These are phyloP conservation scores for Fusarium odoratissimum DNA, from an alignment of 2,329 filamentous ascomycete genomes.

Conservation along the genomic window DNA sequence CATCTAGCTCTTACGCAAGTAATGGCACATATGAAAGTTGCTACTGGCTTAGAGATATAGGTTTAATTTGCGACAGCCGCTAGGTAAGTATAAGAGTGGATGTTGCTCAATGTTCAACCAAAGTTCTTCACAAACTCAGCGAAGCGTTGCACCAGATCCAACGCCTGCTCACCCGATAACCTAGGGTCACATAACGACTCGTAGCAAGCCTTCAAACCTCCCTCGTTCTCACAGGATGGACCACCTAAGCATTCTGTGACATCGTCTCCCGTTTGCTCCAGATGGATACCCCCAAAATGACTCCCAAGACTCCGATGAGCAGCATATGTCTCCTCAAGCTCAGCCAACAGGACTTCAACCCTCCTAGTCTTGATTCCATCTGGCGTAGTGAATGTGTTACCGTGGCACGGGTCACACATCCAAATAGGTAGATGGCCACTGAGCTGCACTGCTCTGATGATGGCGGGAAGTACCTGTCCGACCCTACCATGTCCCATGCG, in stretches of 20 bases:
- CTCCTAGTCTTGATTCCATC: not conserved
- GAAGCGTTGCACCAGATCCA: not conserved
- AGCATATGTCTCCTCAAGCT: not conserved
- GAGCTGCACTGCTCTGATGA: not conserved
- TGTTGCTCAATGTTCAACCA: rapidly evolving
- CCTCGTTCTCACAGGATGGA: not conserved
- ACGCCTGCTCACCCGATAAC: not conserved
- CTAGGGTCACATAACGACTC: not conserved
- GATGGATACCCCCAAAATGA: not conserved
- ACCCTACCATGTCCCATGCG: not conserved
- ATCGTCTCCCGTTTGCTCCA: not conserved
- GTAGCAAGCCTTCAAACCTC: not conserved
- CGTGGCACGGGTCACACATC: not conserved
- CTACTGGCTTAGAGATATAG: rapidly evolving
- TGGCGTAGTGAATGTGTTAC: not conserved
- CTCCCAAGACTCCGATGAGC: not conserved
- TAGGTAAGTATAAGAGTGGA: rapidly evolving
- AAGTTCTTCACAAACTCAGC: not conserved
- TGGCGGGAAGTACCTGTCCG: not conserved
- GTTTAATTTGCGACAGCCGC: rapidly evolving
- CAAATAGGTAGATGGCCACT: not conserved
- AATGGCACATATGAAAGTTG: rapidly evolving
- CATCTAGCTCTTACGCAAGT: not conserved
- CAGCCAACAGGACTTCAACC: not conserved
- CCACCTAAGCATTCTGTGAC: not conserved